phyloP scores from a whole-genome alignment of 495 filamentous ascomycete genomes.

The Pyrenula aspistea region DNA sequence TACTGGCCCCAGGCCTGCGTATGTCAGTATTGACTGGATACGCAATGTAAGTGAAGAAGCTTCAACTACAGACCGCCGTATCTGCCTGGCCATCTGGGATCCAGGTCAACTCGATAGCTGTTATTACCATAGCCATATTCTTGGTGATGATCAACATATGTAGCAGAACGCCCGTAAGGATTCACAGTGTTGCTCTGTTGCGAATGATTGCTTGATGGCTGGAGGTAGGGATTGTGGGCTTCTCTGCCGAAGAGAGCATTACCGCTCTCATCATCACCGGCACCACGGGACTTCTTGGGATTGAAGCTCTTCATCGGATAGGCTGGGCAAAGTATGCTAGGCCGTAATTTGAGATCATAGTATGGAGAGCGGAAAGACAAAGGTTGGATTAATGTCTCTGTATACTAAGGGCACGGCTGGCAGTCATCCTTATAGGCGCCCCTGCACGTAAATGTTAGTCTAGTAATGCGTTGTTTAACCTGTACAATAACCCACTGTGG shows the following conservation, averaged over 20 bases:
- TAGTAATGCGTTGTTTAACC: no score
- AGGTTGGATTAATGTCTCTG: no score
- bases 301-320: background rate
- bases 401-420: no score
- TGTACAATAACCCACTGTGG: no score
- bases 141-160: slow-evolving; percentile 41
- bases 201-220: slow-evolving; percentile 28
- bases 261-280: slow-evolving; percentile 44
- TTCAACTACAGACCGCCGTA: slow-evolving; percentile 21
- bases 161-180: background rate
- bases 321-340: no score
- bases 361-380: no score
- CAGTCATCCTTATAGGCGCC: no score
- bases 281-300: slow-evolving; percentile 24
- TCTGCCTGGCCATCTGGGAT: slow-evolving; percentile 10
- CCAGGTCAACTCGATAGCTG: slow-evolving; percentile 38
- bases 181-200: slow-evolving; percentile 32
- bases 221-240: slow-evolving; percentile 59
- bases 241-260: slow-evolving; percentile 45
- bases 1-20: slow-evolving; percentile 52
- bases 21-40: no score
- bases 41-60: no score
- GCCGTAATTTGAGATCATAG: no score
- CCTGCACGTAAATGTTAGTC: no score
- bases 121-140: slow-evolving; percentile 53